These are phyloP conservation scores for Nemania diffusa DNA, from an alignment of 2,329 filamentous ascomycete genomes.

Conservation along the genomic window DNA sequence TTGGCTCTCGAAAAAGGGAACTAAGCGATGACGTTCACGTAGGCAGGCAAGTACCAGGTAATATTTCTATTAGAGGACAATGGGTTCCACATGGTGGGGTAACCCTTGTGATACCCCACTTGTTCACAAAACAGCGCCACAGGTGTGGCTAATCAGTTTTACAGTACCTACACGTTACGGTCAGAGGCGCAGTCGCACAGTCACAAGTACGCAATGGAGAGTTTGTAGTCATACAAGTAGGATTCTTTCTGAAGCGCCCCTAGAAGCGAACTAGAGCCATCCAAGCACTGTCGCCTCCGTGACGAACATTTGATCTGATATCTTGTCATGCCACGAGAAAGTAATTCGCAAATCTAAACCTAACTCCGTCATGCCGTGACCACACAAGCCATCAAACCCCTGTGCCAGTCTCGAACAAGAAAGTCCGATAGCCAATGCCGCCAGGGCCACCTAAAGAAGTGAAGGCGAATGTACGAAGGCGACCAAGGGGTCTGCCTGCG, in stretches of 20 bases:
- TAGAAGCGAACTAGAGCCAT: conserved; percentile 17
- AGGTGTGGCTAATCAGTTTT: conserved; percentile 18
- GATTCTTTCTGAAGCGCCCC: conserved; percentile 7
- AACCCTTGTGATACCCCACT: no score
- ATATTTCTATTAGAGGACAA: no score
- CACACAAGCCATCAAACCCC: conserved; percentile 8
- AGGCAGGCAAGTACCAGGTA: no score
- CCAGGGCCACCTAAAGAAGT: conserved; percentile 45
- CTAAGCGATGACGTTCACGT: conserved; percentile 33
- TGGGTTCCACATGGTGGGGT: conserved; percentile 10
- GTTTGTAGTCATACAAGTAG: neutral
- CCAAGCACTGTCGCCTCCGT: conserved; percentile 3
- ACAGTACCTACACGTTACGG: no score
- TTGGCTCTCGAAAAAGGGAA: conserved; percentile 3
- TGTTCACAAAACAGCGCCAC: neutral
- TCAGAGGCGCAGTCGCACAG: no score
- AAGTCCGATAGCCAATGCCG: conserved; percentile 45
- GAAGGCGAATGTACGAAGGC: conserved; percentile 37
- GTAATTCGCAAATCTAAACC: conserved; percentile 21
- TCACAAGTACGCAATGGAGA: neutral
- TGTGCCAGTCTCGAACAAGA: conserved; percentile 24
- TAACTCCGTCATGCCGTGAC: conserved; percentile 24
- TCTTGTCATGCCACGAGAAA: neutral
- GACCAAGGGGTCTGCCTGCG: neutral
- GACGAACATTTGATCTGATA: conserved; percentile 11